These are phyloP conservation scores for Ceratocystis alfenasii DNA, from an alignment of 2,329 filamentous ascomycete genomes.

Conservation along the genomic window DNA sequence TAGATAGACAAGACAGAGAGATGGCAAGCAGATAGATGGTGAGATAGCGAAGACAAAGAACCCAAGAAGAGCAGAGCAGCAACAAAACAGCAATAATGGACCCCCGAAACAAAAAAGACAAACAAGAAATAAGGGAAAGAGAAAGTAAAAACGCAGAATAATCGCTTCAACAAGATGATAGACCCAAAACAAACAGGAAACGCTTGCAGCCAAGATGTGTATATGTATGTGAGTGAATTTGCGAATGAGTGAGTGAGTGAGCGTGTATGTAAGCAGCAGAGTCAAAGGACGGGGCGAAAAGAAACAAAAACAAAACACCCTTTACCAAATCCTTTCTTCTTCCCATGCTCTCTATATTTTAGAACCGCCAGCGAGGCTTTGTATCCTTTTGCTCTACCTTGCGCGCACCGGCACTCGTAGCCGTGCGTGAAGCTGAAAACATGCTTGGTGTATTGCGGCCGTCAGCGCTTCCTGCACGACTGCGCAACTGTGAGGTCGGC, in stretches of 20 bases:
- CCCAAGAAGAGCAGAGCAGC: too few relatives aligned
- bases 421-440: constrained; percentile 35
- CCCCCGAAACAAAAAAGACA: too few relatives aligned
- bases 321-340: not conserved
- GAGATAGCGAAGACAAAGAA: too few relatives aligned
- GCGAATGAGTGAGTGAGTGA: too few relatives aligned
- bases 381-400: constrained; percentile 29
- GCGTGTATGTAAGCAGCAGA: too few relatives aligned
- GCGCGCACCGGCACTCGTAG: constrained; percentile 32
- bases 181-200: too few relatives aligned
- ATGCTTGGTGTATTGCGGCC: constrained; percentile 41
- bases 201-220: too few relatives aligned
- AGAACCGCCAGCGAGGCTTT: constrained; percentile 42
- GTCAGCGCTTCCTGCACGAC: constrained; percentile 25
- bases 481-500: constrained; percentile 29
- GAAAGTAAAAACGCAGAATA: not conserved
- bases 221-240: too few relatives aligned
- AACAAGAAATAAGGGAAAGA: too few relatives aligned
- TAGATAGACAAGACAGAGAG: too few relatives aligned
- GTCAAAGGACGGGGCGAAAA: not conserved
- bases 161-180: not conserved
- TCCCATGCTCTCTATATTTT: not conserved
- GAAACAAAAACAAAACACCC: not conserved
- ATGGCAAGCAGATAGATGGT: too few relatives aligned
- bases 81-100: too few relatives aligned